phyloP scores from a whole-genome alignment of 768 basidiomycete genomes.

The Trametes cubensis region DNA sequence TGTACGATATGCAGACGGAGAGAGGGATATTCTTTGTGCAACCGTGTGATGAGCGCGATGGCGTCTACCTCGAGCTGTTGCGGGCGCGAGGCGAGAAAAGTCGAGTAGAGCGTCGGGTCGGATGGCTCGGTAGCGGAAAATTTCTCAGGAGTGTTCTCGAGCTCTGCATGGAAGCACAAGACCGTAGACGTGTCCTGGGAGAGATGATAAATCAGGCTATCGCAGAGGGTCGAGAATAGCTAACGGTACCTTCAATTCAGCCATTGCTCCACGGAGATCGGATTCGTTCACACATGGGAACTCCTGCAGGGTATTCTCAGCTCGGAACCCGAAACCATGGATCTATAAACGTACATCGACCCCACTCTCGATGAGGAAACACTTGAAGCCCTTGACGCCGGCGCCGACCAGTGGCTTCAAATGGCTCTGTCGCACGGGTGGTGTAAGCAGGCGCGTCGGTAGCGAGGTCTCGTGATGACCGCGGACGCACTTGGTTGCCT shows the following conservation, averaged over 20 bases:
- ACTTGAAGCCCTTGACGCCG: constrained; percentile 96
- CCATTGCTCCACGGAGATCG: constrained; percentile 73
- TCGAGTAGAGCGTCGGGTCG: constrained; percentile 66
- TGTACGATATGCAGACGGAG: constrained; percentile 94
- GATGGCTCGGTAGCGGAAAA: constrained; percentile 20
- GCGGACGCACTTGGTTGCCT: constrained; percentile 68
- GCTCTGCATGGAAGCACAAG: constrained; percentile 92
- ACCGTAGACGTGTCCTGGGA: constrained; percentile 66
- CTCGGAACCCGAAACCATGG: neutral
- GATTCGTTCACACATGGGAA: constrained; percentile 82
- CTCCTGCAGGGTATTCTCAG: constrained; percentile 55
- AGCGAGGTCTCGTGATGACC: neutral
- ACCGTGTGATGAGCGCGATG: constrained; percentile 70
- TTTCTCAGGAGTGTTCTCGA: constrained; percentile 47
- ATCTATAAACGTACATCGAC: constrained; percentile 65
- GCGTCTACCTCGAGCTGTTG: constrained; percentile 78
- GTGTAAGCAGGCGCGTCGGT: neutral
- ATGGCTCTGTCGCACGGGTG: constrained; percentile 50
- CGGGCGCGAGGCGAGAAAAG: constrained; percentile 87
- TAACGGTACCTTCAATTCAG: constrained; percentile 63
- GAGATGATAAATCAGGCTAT: neutral
- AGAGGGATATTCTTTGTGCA: constrained; percentile 63
- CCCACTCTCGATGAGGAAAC: constrained; percentile 94
- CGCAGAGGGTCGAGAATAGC: neutral
- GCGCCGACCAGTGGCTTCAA: constrained; percentile 73